Evolutionary conservation across 768 basidiomycete genomes (phyloP), one percentile per base, ranked within the genome.

Genomic region (Serendipita sp.): DNA sequence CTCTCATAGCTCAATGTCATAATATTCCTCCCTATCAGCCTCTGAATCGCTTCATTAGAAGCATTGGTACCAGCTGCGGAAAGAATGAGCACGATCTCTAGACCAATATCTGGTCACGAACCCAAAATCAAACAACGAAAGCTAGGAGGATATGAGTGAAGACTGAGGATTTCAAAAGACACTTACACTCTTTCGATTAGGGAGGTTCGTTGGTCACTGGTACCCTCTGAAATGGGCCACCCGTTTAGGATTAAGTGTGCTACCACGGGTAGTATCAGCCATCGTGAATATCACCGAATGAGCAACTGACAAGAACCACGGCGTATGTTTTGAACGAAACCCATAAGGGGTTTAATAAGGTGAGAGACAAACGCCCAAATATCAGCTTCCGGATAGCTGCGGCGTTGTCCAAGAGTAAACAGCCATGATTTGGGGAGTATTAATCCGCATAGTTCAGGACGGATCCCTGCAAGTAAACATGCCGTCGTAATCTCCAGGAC

Each of bases 71-170:
- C 52, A 45, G 44, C 44, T 45, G 11, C 18, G 11, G 11, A 45
- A 13, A 13, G 11, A 18, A 45, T 45, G 11, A 45, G 44, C 44
- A 18, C 13, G 13, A 45, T 45, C 11, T 13, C 18, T 45, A 13
- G 44, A 13, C 13, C 18, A 18, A 13, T 13, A 13, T 13, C 11
- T 50, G 18, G 1, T 5, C 13, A 8, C 55, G 18, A 10, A 60
- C 55, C 55, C 31, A 60, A 36, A 18, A 60, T 37, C 36, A 60
- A 23, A 37, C 55, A 60, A 27, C 55, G 55, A n/a, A 60, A 60
- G 10, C 55, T 60, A 36, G 1, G 10, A 29, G 18, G 16, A 60
- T 60, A 18, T 60, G 10, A 31, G 55, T n/a, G 29, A 31, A 60
- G 8, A 29, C 1, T 29, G 3, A 27, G 4, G 48, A 31, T 60